Evolutionary conservation across 495 filamentous ascomycete species (phyloP), one percentile per base, ranked within the genome.

Genomic region (Halenospora varia): DNA sequence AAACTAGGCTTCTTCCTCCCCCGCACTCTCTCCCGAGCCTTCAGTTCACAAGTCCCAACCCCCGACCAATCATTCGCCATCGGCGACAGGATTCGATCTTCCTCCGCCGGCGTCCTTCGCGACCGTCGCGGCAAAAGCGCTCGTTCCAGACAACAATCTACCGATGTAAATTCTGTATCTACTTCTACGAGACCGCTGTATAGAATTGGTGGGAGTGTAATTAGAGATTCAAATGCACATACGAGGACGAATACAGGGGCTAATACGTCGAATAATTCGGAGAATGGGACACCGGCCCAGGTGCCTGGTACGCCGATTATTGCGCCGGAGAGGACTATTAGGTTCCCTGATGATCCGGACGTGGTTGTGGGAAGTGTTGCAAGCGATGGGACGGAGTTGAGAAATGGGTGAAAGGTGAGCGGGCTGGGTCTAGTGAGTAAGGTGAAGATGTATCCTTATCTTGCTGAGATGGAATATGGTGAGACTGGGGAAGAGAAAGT

Each of bases 1-100:
- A 96, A 96, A 69, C 75, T 92, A 0, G 90, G 91, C 1, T 85
- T 92, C 64, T 82, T 88, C 55, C 74, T 94, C 0, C 91, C 91
- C 2, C 76, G 86, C 24, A 92, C 89, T 0, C 74, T 95, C 55
- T 93, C 89, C 15, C 48, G 17, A 51, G 68, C 44, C 46, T 68
- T 25, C 68, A 74, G 26, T 51, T 60, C 18, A 48, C 66, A 73
- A 9, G 61, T 71, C 17, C 65, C 69, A 3, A 70, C 75, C 11
- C 62, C 57, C 1, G 69, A 59, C 46, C 19, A 57, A 15, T 29
- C 50, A 2, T 56, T 62, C 39, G 35, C 35, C 15, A 41, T 59
- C 19, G 49, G 51, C 25, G 61, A 66, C 26, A 48, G 47, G 4
- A 35, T 45, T 25, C 47, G 44, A 11, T 40, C 56, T 3, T 17